A percentile compares a stretch with the other conserved stretches of the same genome.
Evolutionary conservation across 2,329 filamentous ascomycete genomes (phyloP).

Genomic region (Tolypocladium cylindrosporum): DNA sequence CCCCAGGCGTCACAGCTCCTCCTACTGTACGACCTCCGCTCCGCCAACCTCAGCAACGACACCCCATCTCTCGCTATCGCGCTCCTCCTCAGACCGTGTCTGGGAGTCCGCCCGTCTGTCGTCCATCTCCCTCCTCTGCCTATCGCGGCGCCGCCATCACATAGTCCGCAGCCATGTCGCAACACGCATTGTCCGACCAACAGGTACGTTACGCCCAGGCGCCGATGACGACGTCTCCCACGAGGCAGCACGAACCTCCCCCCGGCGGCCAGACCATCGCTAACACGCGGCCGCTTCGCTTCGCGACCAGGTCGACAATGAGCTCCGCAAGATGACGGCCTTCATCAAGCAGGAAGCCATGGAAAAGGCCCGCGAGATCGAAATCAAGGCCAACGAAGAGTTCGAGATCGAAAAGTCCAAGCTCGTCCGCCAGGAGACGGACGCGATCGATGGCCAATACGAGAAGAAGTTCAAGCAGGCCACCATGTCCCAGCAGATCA

Average conservation of each 20-base stretch:
- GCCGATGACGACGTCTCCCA: conserved; percentile 4
- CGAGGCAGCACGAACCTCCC: conserved; percentile 9
- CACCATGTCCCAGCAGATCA: conserved; percentile 97
- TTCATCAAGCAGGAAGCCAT: conserved; percentile 98
- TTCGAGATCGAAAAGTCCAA: conserved; percentile 99
- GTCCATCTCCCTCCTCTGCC: conserved; percentile 7
- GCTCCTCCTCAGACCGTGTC: neutral
- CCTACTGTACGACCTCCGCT: conserved; percentile 5
- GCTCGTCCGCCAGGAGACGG: conserved; percentile 90
- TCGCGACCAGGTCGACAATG: conserved; percentile 69
- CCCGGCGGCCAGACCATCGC: neutral
- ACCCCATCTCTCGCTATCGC: neutral
- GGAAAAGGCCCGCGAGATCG: conserved; percentile 95
- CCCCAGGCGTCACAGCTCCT: conserved; percentile 19
- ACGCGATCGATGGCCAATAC: conserved; percentile 84
- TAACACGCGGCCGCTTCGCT: neutral
- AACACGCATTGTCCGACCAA: conserved; percentile 95
- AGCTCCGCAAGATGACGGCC: conserved; percentile 99
- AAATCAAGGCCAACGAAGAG: conserved; percentile 97
- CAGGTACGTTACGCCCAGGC: conserved; percentile 51
- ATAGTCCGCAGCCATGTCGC: conserved; percentile 61
- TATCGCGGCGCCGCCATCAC: conserved; percentile 11
- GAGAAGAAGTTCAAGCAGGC: conserved; percentile 99
- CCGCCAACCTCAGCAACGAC: conserved; percentile 3
- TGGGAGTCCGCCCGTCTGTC: neutral